A percentile compares a stretch with the other conserved stretches of the same genome.
These are phyloP conservation scores for Moesziomyces sp. DNA, from an alignment of 1,284 basidiomycete species.

Conservation along the genomic window DNA sequence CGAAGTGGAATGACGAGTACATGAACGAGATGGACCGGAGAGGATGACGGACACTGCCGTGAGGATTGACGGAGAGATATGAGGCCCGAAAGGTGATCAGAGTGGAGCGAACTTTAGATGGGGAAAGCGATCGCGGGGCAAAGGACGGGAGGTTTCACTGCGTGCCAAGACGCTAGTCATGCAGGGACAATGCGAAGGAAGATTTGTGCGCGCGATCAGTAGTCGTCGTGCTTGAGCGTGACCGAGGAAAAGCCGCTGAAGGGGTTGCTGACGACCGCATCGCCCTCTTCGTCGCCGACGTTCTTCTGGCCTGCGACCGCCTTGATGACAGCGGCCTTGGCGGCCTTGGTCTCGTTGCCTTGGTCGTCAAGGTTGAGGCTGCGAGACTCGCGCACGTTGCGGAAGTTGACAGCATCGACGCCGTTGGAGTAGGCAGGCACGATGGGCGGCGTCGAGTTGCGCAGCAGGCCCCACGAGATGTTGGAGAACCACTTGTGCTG, in stretches of 20 bases:
- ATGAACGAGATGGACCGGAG: not conserved
- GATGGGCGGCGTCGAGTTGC: conserved; percentile 93
- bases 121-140: not conserved
- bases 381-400: conserved; percentile 86
- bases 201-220: conserved; percentile 14
- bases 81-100: not conserved
- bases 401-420: conserved; percentile 86
- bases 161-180: not conserved
- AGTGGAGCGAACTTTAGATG: not conserved
- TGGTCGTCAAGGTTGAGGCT: conserved; percentile 84
- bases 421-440: conserved; percentile 84
- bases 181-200: not conserved
- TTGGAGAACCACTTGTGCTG: conserved; percentile 98
- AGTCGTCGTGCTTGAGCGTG: conserved; percentile 57
- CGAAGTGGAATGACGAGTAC: not conserved
- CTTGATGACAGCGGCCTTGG: conserved; percentile 53
- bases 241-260: conserved; percentile 61
- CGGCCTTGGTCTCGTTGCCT: conserved; percentile 72
- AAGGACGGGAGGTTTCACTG: not conserved
- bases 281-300: conserved; percentile 61
- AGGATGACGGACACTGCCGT: no score
- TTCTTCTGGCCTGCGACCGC: conserved; percentile 59
- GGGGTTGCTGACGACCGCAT: conserved; percentile 62
- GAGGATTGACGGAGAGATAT: not conserved
- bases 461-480: conserved; percentile 94